Conservation (phyloP, 75 land plant species). For the Pinus tabuliformis region DNA sequence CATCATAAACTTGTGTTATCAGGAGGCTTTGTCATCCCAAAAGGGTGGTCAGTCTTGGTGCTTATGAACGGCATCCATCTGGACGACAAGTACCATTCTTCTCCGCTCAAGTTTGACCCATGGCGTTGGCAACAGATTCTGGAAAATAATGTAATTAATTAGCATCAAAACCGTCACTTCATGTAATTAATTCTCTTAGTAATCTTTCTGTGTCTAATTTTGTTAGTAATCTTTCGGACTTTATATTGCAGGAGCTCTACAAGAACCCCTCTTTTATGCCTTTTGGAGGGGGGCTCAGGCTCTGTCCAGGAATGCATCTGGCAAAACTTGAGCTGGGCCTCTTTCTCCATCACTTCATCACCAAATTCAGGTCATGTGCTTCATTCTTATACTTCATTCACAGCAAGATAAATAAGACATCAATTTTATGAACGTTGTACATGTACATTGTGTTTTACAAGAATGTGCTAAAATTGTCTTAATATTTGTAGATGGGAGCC, state of each 20-base stretch:
- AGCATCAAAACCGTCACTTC: too few species aligned
- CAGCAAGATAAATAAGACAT: too few species aligned
- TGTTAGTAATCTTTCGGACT: too few species aligned
- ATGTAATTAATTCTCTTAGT: too few species aligned
- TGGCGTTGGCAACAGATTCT: not conserved
- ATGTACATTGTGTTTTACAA: too few species aligned
- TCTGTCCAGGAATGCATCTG: not conserved
- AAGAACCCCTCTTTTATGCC: not conserved
- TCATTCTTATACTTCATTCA: too few species aligned
- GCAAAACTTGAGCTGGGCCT: not conserved
- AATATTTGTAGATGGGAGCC: not conserved
- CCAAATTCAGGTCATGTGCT: conserved; percentile 4
- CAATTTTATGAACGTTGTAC: too few species aligned
- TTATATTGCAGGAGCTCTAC: not conserved
- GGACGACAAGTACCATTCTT: not conserved
- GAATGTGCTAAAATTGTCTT: not conserved
- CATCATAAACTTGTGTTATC: too few species aligned
- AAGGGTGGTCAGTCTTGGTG: not conserved
- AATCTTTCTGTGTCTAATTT: too few species aligned
- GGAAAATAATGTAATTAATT: too few species aligned
- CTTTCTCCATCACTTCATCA: not conserved
- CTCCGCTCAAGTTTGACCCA: not conserved
- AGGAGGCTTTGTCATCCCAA: not conserved
- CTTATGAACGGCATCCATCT: not conserved
- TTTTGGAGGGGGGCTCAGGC: not conserved